Conservation (phyloP, 257 asterid species). For the Haberlea rhodopensis region DNA sequence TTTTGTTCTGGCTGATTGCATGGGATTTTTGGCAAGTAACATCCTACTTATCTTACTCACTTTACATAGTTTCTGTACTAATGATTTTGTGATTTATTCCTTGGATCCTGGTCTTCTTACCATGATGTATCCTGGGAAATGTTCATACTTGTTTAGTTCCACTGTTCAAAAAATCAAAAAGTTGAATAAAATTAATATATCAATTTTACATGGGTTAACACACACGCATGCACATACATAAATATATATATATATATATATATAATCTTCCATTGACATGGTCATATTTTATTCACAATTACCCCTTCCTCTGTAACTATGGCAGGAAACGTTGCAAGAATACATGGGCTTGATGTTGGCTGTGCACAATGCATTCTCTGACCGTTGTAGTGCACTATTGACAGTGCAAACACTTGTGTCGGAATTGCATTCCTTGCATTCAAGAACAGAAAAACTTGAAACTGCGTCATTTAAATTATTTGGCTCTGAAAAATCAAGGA, state of each 20-base stretch:
- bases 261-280: constrained; percentile 4
- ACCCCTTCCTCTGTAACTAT: constrained; percentile 22
- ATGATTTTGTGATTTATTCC: constrained; percentile 5
- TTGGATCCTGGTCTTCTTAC: constrained; percentile 1
- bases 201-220: constrained; percentile 6
- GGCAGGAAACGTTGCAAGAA: constrained; percentile 83
- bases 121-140: neutral
- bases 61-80: constrained; percentile 9
- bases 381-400: constrained; percentile 90
- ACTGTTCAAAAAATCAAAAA: neutral
- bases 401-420: constrained; percentile 93
- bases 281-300: neutral
- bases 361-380: constrained; percentile 75
- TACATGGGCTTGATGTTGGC: constrained; percentile 89
- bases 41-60: constrained; percentile 12
- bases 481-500: constrained; percentile 81
- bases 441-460: constrained; percentile 80
- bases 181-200: constrained; percentile 8
- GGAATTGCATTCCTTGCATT: constrained; percentile 76
- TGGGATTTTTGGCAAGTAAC: neutral
- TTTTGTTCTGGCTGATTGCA: neutral
- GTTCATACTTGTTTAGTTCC: constrained; percentile 6
- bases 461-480: constrained; percentile 65
- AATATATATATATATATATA: no score
- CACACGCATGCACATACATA: no score